A percentile compares a stretch with the other conserved stretches of the same genome.
These are phyloP conservation scores for Nicotiana tabacum DNA, from an alignment of 257 asterid genomes.

Conservation along the genomic window DNA sequence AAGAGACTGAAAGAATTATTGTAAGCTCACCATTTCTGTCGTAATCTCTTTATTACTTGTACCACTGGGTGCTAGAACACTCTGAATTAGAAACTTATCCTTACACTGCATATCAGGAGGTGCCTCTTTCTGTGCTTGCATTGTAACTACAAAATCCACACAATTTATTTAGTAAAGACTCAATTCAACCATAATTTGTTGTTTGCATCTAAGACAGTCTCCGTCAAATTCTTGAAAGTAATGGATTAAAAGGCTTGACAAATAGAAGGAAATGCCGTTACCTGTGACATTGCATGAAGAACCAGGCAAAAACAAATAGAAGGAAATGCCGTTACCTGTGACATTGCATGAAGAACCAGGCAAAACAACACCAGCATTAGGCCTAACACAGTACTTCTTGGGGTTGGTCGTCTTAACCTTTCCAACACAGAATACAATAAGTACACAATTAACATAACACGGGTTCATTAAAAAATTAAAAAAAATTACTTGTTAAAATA, in stretches of 20 bases:
- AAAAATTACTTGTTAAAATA: neutral
- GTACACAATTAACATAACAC: slow-evolving; percentile 4
- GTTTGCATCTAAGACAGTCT: neutral
- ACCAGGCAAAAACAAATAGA: slow-evolving; percentile 39
- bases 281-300: slow-evolving; percentile 72
- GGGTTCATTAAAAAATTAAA: neutral
- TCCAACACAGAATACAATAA: neutral
- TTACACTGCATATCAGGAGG: slow-evolving; percentile 79
- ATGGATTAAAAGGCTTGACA: neutral
- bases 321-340: slow-evolving; percentile 40
- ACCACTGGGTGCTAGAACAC: slow-evolving; percentile 67
- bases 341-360: slow-evolving; percentile 70
- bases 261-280: slow-evolving; percentile 13
- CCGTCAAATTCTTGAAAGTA: neutral
- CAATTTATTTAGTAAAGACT: neutral
- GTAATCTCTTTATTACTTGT: slow-evolving; percentile 51
- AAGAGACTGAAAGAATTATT: neutral
- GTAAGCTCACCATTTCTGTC: slow-evolving; percentile 56
- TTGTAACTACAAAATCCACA: slow-evolving; percentile 45
- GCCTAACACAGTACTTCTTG: slow-evolving; percentile 74
- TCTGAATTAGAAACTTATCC: slow-evolving; percentile 84
- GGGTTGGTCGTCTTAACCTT: slow-evolving; percentile 95
- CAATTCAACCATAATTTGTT: neutral
- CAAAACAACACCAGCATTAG: slow-evolving; percentile 70
- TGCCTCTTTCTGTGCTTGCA: slow-evolving; percentile 80